A percentile compares a stretch with the other conserved stretches of the same genome.
Conservation (phyloP, 495 filamentous ascomycete species). For the Parachaetomium inaequale region DNA sequence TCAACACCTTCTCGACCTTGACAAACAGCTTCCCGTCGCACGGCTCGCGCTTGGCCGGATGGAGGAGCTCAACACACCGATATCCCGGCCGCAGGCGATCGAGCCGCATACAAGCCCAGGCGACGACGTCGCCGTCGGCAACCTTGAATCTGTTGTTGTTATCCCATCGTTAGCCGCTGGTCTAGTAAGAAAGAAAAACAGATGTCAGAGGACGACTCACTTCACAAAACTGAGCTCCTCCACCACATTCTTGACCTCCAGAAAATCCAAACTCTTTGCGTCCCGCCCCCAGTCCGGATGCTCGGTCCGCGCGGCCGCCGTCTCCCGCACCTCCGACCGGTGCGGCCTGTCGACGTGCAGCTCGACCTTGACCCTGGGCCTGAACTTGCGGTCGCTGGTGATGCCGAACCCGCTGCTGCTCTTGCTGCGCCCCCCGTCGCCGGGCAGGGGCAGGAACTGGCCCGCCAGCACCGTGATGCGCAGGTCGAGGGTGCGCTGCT, state of each 20-base stretch:
- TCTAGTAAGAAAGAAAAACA: background rate
- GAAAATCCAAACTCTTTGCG: slow-evolving; percentile 36
- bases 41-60: slow-evolving; percentile 39
- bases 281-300: slow-evolving; percentile 40
- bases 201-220: slow-evolving; percentile 30
- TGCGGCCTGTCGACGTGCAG: slow-evolving; percentile 66
- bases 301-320: slow-evolving; percentile 33
- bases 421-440: slow-evolving; percentile 21
- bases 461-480: slow-evolving; percentile 45
- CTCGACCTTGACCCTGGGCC: slow-evolving; percentile 64
- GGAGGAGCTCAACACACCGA: slow-evolving; percentile 67
- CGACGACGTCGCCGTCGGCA: slow-evolving; percentile 70
- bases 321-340: slow-evolving; percentile 32
- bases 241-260: slow-evolving; percentile 37
- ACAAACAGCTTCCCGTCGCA: slow-evolving; percentile 68
- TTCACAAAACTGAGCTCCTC: slow-evolving; percentile 48
- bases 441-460: slow-evolving; percentile 40
- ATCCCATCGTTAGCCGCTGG: slow-evolving; percentile 10
- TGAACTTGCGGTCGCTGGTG: slow-evolving; percentile 30
- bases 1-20: slow-evolving; percentile 48
- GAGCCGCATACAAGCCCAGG: slow-evolving; percentile 86
- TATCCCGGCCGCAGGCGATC: slow-evolving; percentile 76
- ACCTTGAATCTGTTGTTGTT: slow-evolving; percentile 66
- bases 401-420: slow-evolving; percentile 25
- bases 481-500: slow-evolving; percentile 38